Percentiles rank a stretch among this genome's conserved stretches.
phyloP scores from a whole-genome alignment of 768 basidiomycete species.

The Phallus indusiatus region DNA sequence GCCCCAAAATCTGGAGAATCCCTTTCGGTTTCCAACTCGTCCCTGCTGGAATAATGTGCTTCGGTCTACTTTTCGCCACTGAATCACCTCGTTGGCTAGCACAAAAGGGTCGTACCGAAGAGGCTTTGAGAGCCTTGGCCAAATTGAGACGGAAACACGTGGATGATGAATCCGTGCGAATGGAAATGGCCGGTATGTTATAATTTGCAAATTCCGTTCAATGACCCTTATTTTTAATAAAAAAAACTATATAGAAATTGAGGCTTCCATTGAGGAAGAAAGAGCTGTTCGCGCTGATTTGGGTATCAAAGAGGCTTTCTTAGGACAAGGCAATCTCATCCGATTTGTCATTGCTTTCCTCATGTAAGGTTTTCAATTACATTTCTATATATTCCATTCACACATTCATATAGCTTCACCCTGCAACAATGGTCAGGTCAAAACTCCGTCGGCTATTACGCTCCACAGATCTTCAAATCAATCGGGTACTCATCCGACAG shows the following conservation, averaged over 20 bases:
- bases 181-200: slow-evolving; percentile 46
- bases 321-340: slow-evolving; percentile 71
- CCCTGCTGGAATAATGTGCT: slow-evolving; percentile 59
- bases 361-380: slow-evolving; percentile 25
- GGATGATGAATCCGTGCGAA: slow-evolving; percentile 36
- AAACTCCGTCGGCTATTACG: slow-evolving; percentile 71
- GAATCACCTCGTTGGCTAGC: slow-evolving; percentile 76
- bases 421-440: slow-evolving; percentile 82
- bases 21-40: slow-evolving; percentile 71
- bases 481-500: slow-evolving; percentile 56
- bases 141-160: slow-evolving; percentile 43
- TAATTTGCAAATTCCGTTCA: no score
- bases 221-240: no score
- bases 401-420: slow-evolving; percentile 35
- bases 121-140: slow-evolving; percentile 52
- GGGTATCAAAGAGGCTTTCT: slow-evolving; percentile 60
- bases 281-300: slow-evolving; percentile 53
- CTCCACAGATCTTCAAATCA: slow-evolving; percentile 63
- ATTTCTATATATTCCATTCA: slow-evolving; percentile 1
- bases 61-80: slow-evolving; percentile 62
- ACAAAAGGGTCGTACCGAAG: slow-evolving; percentile 43
- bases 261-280: slow-evolving; percentile 71
- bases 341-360: slow-evolving; percentile 80
- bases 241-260: slow-evolving; percentile 68
- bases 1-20: slow-evolving; percentile 53